These are phyloP conservation scores for Chloranthus sessilifolius DNA, from an alignment of 164 flowering plant genomes.

Conservation along the genomic window DNA sequence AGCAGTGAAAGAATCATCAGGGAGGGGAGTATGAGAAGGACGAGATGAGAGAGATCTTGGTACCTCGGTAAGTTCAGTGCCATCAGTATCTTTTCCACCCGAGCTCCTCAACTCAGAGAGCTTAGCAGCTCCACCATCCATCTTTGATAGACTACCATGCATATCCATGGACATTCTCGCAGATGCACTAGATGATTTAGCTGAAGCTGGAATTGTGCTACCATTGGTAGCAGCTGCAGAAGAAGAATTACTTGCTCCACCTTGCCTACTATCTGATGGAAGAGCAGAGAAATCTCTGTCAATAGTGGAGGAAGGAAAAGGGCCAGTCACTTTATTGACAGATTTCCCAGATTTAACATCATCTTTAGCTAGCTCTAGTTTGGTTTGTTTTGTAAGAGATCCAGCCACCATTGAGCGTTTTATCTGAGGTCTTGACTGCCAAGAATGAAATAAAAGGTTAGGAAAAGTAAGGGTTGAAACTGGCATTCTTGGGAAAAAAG, in stretches of 20 bases:
- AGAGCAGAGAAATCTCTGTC: conserved; percentile 41
- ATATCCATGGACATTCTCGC: conserved; percentile 33
- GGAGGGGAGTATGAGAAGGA: conserved; percentile 55
- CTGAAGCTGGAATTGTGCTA: conserved; percentile 22
- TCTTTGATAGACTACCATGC: conserved; percentile 33
- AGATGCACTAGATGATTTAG: conserved; percentile 33
- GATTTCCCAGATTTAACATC: conserved; percentile 61
- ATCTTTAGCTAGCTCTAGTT: conserved; percentile 59
- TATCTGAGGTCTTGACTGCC: conserved; percentile 41
- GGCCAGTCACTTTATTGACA: conserved; percentile 30
- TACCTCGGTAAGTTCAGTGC: conserved; percentile 36
- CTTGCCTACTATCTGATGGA: conserved; percentile 37
- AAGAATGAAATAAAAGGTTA: conserved; percentile 12
- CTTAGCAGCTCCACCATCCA: conserved; percentile 38
- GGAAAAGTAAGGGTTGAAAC: too few species aligned
- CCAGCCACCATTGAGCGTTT: conserved; percentile 48
- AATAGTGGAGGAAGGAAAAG: conserved; percentile 24
- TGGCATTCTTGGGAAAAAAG: too few species aligned
- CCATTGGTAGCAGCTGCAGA: conserved; percentile 41
- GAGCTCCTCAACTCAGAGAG: conserved; percentile 36
- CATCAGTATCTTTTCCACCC: conserved; percentile 40
- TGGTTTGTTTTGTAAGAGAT: conserved; percentile 44
- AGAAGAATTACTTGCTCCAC: conserved; percentile 30
- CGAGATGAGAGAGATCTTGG: conserved; percentile 43
- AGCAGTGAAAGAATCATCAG: conserved; percentile 38